Base-by-base conservation (phyloP, 2,329 filamentous ascomycete genomes). In the Penicillium sp. region DNA sequence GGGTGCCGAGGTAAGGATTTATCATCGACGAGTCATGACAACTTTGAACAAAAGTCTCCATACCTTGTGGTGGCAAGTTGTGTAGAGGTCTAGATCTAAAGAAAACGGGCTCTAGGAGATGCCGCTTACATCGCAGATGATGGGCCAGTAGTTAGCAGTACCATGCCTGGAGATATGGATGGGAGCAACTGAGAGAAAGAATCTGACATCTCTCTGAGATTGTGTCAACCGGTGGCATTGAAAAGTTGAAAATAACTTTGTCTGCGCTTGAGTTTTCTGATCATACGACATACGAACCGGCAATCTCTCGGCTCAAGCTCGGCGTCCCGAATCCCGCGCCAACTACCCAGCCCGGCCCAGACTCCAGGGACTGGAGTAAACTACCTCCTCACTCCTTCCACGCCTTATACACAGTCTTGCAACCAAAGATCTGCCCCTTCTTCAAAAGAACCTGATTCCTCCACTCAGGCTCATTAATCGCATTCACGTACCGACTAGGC, bases 401-500 rank as follows among this genome's bases (percentile, higher is more conserved):
- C 0, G 87, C 91, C 71, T 87, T 88, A 79, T 96, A 98, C 63
- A 96, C 88, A 66, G 89, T 92, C 64, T 87, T 86, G 63, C 87
- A 86, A 1, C 94, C 94, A 75, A 91, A 98, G 62, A 86, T 87
- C 74, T 94, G 83, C 0, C 94, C 94, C 81, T 89, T 93, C 83
- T 90, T 94, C 63, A 98, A 79, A 31, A 95, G 65, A 62, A 91
- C 87, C 87, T 91, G 91, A 54, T 80, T 79, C 78, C 84, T 90
- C 90, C 93, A 96, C 70, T 89, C 87, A 0, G 89, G 86, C 51
- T 90, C 86, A 69, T 96, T 97, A 71, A 88, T 82, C 0, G 93
- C 93, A 76, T 98, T 95, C 57, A 97, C 90, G 75, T 90, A 98
- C 22, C 95, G 86, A 70, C 90, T 91, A 0, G 94, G 93, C 82